Evolutionary conservation across 371 early-diverging fungal genomes (phyloP).

Genomic region (Sporodiniella umbellata): DNA sequence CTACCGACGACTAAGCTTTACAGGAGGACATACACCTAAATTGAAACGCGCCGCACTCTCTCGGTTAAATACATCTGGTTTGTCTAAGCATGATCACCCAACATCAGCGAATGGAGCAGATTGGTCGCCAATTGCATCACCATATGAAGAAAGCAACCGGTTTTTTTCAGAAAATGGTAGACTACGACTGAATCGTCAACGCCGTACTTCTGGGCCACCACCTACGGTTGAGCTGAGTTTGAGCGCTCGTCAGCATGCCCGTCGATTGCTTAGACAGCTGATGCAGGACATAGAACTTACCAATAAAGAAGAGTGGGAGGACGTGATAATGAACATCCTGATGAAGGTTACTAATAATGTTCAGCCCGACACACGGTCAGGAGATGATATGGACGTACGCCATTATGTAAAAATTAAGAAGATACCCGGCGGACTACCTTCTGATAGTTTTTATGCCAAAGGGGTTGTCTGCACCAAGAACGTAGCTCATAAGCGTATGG

Average conservation of each 20-base stretch:
- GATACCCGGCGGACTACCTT: slow-evolving; percentile 83
- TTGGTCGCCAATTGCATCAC: slow-evolving; percentile 15
- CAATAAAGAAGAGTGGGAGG: slow-evolving; percentile 68
- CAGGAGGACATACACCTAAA: slow-evolving; percentile 7
- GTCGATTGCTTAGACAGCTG: slow-evolving; percentile 57
- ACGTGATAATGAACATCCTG: slow-evolving; percentile 68
- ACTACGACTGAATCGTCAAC: slow-evolving; percentile 25
- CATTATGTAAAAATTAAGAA: slow-evolving; percentile 93
- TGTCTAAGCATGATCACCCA: slow-evolving; percentile 14
- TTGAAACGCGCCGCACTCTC: slow-evolving; percentile 8
- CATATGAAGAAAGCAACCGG: slow-evolving; percentile 6
- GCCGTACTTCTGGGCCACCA: slow-evolving; percentile 48
- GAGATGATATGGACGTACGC: slow-evolving; percentile 87
- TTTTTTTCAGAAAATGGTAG: slow-evolving; percentile 6
- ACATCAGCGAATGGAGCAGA: not conserved
- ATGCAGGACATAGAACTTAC: slow-evolving; percentile 31
- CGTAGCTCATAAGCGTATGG: slow-evolving; percentile 90
- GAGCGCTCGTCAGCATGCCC: slow-evolving; percentile 65
- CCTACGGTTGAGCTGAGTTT: slow-evolving; percentile 64
- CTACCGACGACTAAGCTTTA: slow-evolving; percentile 16
- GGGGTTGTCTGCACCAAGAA: slow-evolving; percentile 92
- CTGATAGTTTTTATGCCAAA: slow-evolving; percentile 78
- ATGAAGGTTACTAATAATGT: slow-evolving; percentile 70
- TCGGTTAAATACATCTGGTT: slow-evolving; percentile 26
- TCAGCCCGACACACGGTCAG: slow-evolving; percentile 65